phyloP scores from a whole-genome alignment of 2,329 filamentous ascomycete species.

The Zalaria sp. region DNA sequence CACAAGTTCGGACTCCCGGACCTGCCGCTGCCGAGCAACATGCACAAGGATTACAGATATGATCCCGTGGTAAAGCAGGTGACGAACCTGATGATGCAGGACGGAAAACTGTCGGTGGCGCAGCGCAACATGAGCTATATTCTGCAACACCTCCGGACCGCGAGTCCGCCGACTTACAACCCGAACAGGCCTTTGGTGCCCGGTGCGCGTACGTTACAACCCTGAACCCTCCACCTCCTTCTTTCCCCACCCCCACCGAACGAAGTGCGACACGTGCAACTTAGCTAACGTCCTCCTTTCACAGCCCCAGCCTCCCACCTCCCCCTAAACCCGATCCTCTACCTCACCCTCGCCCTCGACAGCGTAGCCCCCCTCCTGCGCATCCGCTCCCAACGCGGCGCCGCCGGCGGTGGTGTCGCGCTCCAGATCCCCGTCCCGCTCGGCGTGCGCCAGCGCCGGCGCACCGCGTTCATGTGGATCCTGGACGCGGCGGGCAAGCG shows the following conservation, averaged over 20 bases:
- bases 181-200: slow-evolving; percentile 58
- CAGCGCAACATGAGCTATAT: slow-evolving; percentile 82
- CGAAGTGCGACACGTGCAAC: too few relatives aligned
- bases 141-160: slow-evolving; percentile 70
- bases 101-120: slow-evolving; percentile 83
- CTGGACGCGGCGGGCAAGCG: slow-evolving; percentile 70
- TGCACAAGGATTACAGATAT: slow-evolving; percentile 66
- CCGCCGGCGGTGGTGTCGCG: slow-evolving; percentile 68
- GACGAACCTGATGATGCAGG: slow-evolving; percentile 77
- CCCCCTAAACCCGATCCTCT: slow-evolving; percentile 76
- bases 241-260: background rate
- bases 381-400: slow-evolving; percentile 60
- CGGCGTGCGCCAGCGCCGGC: slow-evolving; percentile 9
- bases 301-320: slow-evolving; percentile 61
- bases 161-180: slow-evolving; percentile 63
- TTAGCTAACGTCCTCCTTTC: background rate
- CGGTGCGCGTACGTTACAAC: slow-evolving; percentile 32
- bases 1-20: slow-evolving; percentile 66
- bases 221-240: background rate
- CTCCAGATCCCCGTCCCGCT: slow-evolving; percentile 10
- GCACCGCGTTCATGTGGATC: slow-evolving; percentile 52
- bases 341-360: slow-evolving; percentile 82
- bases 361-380: slow-evolving; percentile 80
- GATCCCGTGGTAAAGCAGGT: slow-evolving; percentile 75
- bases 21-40: slow-evolving; percentile 47